Conservation (phyloP, 2,329 filamentous ascomycete genomes). For the Xylaria sp. region DNA sequence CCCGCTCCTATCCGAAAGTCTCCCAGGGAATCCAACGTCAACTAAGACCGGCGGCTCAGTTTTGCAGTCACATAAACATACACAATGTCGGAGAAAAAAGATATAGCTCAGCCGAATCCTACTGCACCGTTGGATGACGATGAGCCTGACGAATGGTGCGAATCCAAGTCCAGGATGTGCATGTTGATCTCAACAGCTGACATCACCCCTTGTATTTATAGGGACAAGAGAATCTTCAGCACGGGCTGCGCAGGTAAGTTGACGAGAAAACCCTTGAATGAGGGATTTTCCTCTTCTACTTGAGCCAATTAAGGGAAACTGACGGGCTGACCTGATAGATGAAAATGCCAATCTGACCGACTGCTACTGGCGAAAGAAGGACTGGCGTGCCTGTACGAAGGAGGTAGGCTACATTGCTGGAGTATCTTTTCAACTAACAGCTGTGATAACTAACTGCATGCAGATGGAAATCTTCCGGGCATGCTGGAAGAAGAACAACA, state of each 20-base stretch:
- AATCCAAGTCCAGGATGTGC: not conserved
- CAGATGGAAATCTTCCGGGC: slow-evolving; percentile 90
- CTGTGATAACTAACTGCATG: not conserved
- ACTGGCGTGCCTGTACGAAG: slow-evolving; percentile 88
- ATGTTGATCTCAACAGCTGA: slow-evolving; percentile 28
- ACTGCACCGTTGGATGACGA: slow-evolving; percentile 71
- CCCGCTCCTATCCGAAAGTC: slow-evolving; percentile 1
- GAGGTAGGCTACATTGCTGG: slow-evolving; percentile 73
- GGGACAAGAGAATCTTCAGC: slow-evolving; percentile 98
- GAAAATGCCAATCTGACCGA: slow-evolving; percentile 93
- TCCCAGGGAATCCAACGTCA: slow-evolving; percentile 3
- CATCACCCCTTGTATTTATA: slow-evolving; percentile 52
- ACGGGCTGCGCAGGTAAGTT: slow-evolving; percentile 85
- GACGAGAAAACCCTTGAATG: slow-evolving; percentile 15
- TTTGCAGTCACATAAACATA: not conserved
- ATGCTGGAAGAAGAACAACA: slow-evolving; percentile 92
- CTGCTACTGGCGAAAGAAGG: slow-evolving; percentile 95
- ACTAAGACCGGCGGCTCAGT: slow-evolving; percentile 1
- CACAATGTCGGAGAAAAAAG: slow-evolving; percentile 68
- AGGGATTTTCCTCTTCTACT: slow-evolving; percentile 23
- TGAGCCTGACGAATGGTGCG: slow-evolving; percentile 95
- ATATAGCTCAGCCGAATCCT: slow-evolving; percentile 52
- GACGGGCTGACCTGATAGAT: slow-evolving; percentile 60
- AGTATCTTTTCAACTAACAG: not conserved
- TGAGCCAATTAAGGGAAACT: slow-evolving; percentile 8